Conservation (phyloP, 2,329 filamentous ascomycete species). For the Diplocarpon rosae region DNA sequence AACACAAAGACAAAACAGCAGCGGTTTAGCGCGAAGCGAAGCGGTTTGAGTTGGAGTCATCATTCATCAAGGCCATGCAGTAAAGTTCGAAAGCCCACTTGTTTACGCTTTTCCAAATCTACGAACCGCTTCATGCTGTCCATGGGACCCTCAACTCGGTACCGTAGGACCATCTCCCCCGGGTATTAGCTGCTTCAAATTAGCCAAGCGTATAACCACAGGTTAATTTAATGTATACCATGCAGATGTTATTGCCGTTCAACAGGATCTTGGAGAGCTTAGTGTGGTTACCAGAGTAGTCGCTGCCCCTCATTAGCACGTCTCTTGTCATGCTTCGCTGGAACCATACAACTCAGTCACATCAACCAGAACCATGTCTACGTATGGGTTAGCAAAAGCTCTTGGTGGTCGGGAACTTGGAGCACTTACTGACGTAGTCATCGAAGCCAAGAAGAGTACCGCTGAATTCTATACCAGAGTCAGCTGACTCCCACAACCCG, state of each 20-base stretch:
- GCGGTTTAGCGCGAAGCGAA: no score
- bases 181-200: constrained; percentile 52
- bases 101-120: not conserved
- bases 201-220: not conserved
- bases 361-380: constrained; percentile 97
- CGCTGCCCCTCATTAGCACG: constrained; percentile 47
- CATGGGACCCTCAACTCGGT: not conserved
- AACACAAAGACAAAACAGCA: no score
- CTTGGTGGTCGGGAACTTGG: not conserved
- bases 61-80: no score
- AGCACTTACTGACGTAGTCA: constrained; percentile 94
- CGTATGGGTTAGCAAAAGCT: constrained; percentile 12
- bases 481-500: not conserved
- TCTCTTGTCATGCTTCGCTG: not conserved
- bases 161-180: constrained; percentile 58
- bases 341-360: constrained; percentile 81
- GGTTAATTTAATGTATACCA: constrained; percentile 45
- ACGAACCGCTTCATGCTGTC: not conserved
- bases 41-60: no score
- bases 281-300: constrained; percentile 78
- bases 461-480: constrained; percentile 62
- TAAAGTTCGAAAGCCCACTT: not conserved
- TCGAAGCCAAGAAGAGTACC: constrained; percentile 93
- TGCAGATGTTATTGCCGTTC: constrained; percentile 98
- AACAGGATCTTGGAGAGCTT: constrained; percentile 90